phyloP scores from a whole-genome alignment of 306 rosid species.

The Crotalaria pallida region DNA sequence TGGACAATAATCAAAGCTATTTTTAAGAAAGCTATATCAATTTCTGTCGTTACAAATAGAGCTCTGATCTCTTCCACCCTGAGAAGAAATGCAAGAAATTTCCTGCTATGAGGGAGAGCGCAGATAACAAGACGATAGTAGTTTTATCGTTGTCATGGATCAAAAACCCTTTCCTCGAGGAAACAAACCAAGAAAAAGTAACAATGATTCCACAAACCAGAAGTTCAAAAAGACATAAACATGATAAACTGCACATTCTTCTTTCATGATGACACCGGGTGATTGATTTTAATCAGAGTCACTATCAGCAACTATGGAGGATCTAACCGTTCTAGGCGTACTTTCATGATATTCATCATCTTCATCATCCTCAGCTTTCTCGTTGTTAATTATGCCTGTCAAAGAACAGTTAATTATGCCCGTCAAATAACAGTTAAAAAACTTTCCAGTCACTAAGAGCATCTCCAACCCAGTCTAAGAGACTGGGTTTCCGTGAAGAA shows the following conservation, averaged over 20 bases:
- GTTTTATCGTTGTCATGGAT: background rate
- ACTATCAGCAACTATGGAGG: slow-evolving; percentile 54
- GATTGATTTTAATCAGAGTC: slow-evolving; percentile 56
- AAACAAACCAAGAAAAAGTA: background rate
- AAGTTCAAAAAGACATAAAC: slow-evolving; percentile 6
- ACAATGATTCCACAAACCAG: slow-evolving; percentile 21
- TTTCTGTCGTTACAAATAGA: background rate
- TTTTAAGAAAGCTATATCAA: background rate
- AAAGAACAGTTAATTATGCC: too few relatives aligned
- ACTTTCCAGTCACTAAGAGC: background rate
- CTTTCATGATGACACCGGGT: background rate
- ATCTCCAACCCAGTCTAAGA: too few relatives aligned
- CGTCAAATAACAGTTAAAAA: slow-evolving; percentile 24
- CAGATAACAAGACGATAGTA: background rate
- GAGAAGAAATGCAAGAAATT: background rate
- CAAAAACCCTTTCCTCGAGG: background rate
- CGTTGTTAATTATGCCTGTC: slow-evolving; percentile 69
- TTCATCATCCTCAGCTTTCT: slow-evolving; percentile 52
- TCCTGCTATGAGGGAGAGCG: background rate
- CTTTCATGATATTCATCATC: slow-evolving; percentile 45
- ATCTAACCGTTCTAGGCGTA: slow-evolving; percentile 48
- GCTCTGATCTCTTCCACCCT: background rate
- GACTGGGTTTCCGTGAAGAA: too few relatives aligned
- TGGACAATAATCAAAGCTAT: background rate
- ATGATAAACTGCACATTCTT: too few relatives aligned